phyloP scores from a whole-genome alignment of 2,329 filamentous ascomycete genomes.

The Cercospora sp. region DNA sequence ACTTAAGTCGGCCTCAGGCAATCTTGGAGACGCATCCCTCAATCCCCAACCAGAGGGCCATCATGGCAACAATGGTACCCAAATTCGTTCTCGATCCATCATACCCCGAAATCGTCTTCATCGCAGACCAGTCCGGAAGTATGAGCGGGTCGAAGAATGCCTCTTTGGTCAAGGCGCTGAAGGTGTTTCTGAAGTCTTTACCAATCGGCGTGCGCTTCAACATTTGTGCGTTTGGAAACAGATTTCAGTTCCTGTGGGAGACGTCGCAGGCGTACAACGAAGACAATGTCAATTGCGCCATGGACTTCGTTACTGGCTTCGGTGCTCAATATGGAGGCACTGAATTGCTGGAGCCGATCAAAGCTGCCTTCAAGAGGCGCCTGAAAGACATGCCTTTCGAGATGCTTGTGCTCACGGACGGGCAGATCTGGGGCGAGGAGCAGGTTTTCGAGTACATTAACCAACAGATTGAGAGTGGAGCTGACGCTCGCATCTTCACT shows the following conservation, averaged over 20 bases:
- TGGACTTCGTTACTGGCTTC: conserved; percentile 47
- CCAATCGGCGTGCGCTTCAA: conserved; percentile 67
- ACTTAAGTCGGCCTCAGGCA: conserved; percentile 61
- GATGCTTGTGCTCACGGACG: conserved; percentile 59
- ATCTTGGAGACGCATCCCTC: conserved; percentile 66
- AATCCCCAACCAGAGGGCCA: conserved; percentile 60
- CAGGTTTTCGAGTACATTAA: conserved; percentile 53
- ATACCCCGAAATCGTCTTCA: conserved; percentile 66
- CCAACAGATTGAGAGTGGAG: conserved; percentile 44
- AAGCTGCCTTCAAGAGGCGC: conserved; percentile 50
- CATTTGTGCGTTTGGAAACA: conserved; percentile 65
- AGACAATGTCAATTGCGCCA: conserved; percentile 47
- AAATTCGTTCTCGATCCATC: conserved; percentile 63
- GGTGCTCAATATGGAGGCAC: conserved; percentile 55
- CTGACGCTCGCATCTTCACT: conserved; percentile 56
- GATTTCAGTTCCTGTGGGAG: conserved; percentile 50
- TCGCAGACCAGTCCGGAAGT: conserved; percentile 71
- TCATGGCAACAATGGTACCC: conserved; percentile 72
- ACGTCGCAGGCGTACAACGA: conserved; percentile 51
- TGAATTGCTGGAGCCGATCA: conserved; percentile 52
- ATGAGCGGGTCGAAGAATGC: conserved; percentile 57
- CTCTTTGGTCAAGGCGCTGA: conserved; percentile 57
- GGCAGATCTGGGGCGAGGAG: conserved; percentile 54
- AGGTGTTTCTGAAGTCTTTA: conserved; percentile 66
- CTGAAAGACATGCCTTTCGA: conserved; percentile 52